These are phyloP conservation scores for Fusarium mexicanum DNA, from an alignment of 2,329 filamentous ascomycete genomes.

Conservation along the genomic window DNA sequence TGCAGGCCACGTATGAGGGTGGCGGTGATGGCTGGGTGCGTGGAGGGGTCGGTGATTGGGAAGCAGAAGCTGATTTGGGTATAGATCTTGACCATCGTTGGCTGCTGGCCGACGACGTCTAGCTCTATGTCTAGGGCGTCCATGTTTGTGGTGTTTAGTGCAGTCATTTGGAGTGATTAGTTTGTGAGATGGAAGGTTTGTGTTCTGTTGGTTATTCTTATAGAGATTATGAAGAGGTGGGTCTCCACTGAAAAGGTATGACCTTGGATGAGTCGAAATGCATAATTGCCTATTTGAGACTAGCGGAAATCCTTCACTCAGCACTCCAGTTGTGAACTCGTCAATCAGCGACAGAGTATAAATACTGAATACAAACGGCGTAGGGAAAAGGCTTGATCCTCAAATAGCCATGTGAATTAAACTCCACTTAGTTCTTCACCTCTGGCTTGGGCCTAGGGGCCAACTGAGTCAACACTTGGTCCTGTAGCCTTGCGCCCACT, in stretches of 20 bases:
- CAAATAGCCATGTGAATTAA: accelerated
- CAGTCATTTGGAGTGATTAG: neutral
- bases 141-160: neutral
- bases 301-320: neutral
- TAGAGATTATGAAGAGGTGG: neutral
- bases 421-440: accelerated
- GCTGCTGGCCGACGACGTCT: conserved; percentile 55
- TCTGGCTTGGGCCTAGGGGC: accelerated
- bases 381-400: accelerated
- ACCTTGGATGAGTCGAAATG: conserved; percentile 16
- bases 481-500: too few relatives aligned
- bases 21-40: conserved; percentile 40
- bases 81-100: conserved; percentile 53
- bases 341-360: neutral
- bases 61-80: conserved; percentile 58
- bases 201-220: neutral
- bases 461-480: too few relatives aligned
- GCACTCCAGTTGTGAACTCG: accelerated
- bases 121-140: conserved; percentile 42
- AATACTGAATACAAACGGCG: too few relatives aligned
- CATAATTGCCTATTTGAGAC: neutral
- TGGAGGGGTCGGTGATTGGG: conserved; percentile 37
- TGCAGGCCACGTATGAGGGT: conserved; percentile 51
- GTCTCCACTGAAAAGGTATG: neutral
- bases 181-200: neutral